Percentiles rank a stretch among this genome's conserved stretches.
Evolutionary conservation across 768 basidiomycete genomes (phyloP).

Genomic region (Leccinum fibrillosum): DNA sequence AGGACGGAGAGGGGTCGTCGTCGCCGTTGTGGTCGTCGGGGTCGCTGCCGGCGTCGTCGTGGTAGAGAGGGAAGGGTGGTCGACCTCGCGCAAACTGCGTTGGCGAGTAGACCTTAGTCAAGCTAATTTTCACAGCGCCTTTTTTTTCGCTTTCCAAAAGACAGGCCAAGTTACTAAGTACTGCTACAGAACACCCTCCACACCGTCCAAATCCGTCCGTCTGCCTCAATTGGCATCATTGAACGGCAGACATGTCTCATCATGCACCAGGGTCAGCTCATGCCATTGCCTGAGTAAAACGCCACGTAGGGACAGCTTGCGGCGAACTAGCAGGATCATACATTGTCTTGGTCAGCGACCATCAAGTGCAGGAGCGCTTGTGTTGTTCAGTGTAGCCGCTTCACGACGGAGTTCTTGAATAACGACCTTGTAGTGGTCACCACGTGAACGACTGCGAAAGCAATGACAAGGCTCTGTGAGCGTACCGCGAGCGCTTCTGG

Average conservation of each 20-base stretch:
- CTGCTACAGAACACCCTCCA: conserved; percentile 17
- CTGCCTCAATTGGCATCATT: conserved; percentile 8
- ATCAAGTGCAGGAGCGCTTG: conserved; percentile 19
- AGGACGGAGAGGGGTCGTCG: conserved; percentile 4
- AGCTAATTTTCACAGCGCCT: conserved; percentile 14
- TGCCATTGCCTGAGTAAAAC: neutral
- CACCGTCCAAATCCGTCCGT: conserved; percentile 18
- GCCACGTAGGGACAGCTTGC: neutral
- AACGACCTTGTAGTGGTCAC: conserved; percentile 54
- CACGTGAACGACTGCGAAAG: conserved; percentile 1
- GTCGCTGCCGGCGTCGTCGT: conserved; percentile 9
- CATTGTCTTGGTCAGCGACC: conserved; percentile 17
- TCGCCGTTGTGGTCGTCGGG: conserved; percentile 10
- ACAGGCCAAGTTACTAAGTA: conserved; percentile 5
- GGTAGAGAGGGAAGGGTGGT: neutral
- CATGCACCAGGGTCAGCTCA: neutral
- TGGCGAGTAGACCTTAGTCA: conserved; percentile 1
- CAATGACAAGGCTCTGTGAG: conserved; percentile 12
- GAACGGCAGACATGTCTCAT: conserved; percentile 10
- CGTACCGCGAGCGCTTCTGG: conserved; percentile 88
- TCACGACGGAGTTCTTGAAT: conserved; percentile 82
- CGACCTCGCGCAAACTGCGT: neutral
- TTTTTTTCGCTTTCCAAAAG: neutral
- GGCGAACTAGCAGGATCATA: neutral
- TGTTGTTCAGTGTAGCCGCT: conserved; percentile 41